Percentiles rank a stretch among this genome's conserved stretches.
Evolutionary conservation across 495 filamentous ascomycete genomes (phyloP).

Genomic region (Apiosordaria backusii): DNA sequence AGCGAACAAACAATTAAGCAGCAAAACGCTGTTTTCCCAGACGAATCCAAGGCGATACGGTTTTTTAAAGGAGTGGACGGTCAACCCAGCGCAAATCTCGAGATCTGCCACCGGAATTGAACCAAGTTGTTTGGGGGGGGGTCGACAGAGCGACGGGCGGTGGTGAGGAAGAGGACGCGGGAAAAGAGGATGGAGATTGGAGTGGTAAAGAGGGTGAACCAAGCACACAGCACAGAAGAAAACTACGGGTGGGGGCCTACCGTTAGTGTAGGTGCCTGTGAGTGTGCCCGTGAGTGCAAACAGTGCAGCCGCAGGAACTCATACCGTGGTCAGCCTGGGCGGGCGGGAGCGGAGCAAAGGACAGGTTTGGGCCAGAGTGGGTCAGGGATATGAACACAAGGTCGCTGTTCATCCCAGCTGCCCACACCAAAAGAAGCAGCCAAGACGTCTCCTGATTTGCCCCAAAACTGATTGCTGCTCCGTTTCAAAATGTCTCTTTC

Average conservation of each 20-base stretch:
- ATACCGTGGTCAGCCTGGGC: constrained; percentile 14
- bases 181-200: constrained; percentile 18
- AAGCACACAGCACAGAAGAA: constrained; percentile 15
- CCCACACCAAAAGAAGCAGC: constrained; percentile 9
- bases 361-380: constrained; percentile 10
- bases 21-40: constrained; percentile 22
- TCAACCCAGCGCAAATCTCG: constrained; percentile 49
- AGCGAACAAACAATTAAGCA: constrained; percentile 24
- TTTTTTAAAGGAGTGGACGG: constrained; percentile 51
- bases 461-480: constrained; percentile 5
- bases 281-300: neutral
- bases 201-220: constrained; percentile 21
- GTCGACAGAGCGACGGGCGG: constrained; percentile 27
- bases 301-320: constrained; percentile 1
- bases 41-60: constrained; percentile 26
- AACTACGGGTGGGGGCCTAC: constrained; percentile 4
- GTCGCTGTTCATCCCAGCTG: constrained; percentile 5
- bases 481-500: constrained; percentile 5
- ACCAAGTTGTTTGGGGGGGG: constrained; percentile 34
- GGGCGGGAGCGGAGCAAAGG: constrained; percentile 10
- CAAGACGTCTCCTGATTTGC: constrained; percentile 8
- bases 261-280: neutral
- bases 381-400: constrained; percentile 8
- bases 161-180: constrained; percentile 20
- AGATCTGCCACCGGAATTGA: constrained; percentile 49